These are phyloP conservation scores for Leptographium galeiforme DNA, from an alignment of 2,329 filamentous ascomycete genomes.

Conservation along the genomic window DNA sequence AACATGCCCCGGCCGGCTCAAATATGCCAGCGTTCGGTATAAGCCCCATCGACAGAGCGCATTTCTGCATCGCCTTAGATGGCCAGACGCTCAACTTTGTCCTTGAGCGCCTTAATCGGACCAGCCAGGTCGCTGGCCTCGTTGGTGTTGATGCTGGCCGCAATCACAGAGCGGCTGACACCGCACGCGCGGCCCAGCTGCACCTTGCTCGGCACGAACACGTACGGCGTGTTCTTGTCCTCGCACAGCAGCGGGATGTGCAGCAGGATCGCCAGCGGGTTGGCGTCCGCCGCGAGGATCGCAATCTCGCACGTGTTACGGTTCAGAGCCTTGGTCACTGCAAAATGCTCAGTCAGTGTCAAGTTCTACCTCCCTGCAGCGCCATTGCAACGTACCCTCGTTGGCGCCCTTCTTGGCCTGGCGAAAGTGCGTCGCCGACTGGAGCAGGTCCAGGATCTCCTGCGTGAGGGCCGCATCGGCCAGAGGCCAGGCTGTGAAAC, in stretches of 20 bases:
- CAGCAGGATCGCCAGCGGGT: slow-evolving; percentile 74
- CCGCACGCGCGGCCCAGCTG: slow-evolving; percentile 64
- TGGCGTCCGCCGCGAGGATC: slow-evolving; percentile 78
- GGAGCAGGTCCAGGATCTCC: slow-evolving; percentile 71
- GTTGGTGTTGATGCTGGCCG: slow-evolving; percentile 80
- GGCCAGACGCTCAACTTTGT: slow-evolving; percentile 91
- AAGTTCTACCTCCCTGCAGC: too few relatives aligned
- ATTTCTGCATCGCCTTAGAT: slow-evolving; percentile 45
- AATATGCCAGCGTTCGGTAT: too few relatives aligned
- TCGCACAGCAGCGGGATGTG: slow-evolving; percentile 83
- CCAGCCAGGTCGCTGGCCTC: slow-evolving; percentile 75
- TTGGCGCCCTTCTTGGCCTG: slow-evolving; percentile 87
- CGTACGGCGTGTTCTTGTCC: slow-evolving; percentile 46
- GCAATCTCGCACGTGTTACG: slow-evolving; percentile 83
- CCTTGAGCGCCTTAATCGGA: slow-evolving; percentile 80
- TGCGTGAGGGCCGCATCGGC: slow-evolving; percentile 22
- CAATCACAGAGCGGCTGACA: slow-evolving; percentile 78
- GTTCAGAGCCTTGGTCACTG: slow-evolving; percentile 74
- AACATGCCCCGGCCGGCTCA: too few relatives aligned
- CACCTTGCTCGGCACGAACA: slow-evolving; percentile 13
- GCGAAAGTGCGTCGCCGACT: slow-evolving; percentile 54
- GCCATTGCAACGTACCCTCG: slow-evolving; percentile 29
- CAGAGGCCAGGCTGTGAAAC: slow-evolving; percentile 13
- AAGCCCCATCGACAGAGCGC: too few relatives aligned
- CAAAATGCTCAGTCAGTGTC: background rate